Evolutionary conservation across 108 stramenopile genomes (phyloP).

Genomic region (Pseudonitzschia multistriata): DNA sequence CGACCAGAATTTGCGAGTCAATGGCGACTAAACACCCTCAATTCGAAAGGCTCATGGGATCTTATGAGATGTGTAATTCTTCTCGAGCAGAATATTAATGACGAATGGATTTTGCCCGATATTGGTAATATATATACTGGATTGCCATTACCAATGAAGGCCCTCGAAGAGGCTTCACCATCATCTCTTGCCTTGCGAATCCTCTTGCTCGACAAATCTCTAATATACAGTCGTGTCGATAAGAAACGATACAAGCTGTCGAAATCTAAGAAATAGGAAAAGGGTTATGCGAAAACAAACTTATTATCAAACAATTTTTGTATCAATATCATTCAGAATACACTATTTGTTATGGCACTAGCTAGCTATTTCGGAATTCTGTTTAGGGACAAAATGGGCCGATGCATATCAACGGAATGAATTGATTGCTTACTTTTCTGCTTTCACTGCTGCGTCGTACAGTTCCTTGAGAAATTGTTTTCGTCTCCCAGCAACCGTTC

Average conservation of each 20-base stretch:
- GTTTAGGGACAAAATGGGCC: no score
- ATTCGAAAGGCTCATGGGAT: slow-evolving; percentile 54
- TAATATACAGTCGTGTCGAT: slow-evolving; percentile 60
- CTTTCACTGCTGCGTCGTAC: slow-evolving; percentile 47
- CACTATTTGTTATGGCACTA: no score
- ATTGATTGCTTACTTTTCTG: slow-evolving; percentile 10
- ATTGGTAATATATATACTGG: slow-evolving; percentile 62
- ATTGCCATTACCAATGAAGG: slow-evolving; percentile 67
- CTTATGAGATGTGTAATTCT: slow-evolving; percentile 67
- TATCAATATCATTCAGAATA: no score
- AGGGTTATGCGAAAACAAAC: background rate
- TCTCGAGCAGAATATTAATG: slow-evolving; percentile 70
- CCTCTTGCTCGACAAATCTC: slow-evolving; percentile 59
- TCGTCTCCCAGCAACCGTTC: slow-evolving; percentile 55
- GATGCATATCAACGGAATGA: no score
- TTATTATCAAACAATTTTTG: no score
- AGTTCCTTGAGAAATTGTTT: slow-evolving; percentile 65
- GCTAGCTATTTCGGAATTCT: no score
- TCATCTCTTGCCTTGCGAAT: slow-evolving; percentile 65
- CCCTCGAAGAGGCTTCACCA: slow-evolving; percentile 69
- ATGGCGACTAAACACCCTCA: slow-evolving; percentile 65
- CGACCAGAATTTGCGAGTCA: slow-evolving; percentile 46
- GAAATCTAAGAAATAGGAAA: slow-evolving; percentile 14
- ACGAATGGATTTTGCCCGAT: slow-evolving; percentile 64
- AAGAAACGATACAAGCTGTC: slow-evolving; percentile 30